Conservation (phyloP, 1,284 basidiomycete species). For the Schizophyllum commune region DNA sequence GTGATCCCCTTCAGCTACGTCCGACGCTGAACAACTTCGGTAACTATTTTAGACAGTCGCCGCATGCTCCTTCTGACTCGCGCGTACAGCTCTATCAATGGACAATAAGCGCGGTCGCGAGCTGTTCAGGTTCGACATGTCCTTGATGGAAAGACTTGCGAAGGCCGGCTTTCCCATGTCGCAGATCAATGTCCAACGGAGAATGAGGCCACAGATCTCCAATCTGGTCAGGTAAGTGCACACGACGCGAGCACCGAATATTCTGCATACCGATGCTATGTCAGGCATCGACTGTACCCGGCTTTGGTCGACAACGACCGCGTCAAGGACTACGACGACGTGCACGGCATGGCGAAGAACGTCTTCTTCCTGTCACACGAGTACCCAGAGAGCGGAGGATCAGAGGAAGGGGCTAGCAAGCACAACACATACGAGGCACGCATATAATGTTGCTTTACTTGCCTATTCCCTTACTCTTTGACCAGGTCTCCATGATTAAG, state of each 20-base stretch:
- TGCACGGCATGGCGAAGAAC: conserved; percentile 50
- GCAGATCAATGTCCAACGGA: conserved; percentile 48
- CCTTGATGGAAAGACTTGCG: conserved; percentile 55
- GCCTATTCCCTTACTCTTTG: not conserved
- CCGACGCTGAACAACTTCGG: conserved; percentile 61
- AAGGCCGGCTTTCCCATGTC: conserved; percentile 45
- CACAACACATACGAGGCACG: conserved; percentile 60
- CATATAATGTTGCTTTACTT: not conserved
- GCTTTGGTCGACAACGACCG: conserved; percentile 46
- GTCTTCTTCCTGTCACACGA: conserved; percentile 54
- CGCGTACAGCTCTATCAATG: conserved; percentile 38
- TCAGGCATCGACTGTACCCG: conserved; percentile 51
- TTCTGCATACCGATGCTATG: conserved; percentile 15
- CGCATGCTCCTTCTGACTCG: conserved; percentile 2
- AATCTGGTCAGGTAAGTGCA: conserved; percentile 35
- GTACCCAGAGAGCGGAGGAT: conserved; percentile 43
- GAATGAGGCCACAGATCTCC: conserved; percentile 53
- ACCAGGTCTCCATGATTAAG: conserved; percentile 58
- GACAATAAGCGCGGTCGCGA: conserved; percentile 39
- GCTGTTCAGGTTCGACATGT: conserved; percentile 53
- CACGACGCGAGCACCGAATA: not conserved
- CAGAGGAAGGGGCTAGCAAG: conserved; percentile 53
- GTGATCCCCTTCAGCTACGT: conserved; percentile 64
- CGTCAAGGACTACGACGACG: conserved; percentile 40
- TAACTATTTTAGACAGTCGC: conserved; percentile 21